Base-by-base conservation (phyloP, 2,329 filamentous ascomycete species). In the Chalaropsis thielavioides region DNA sequence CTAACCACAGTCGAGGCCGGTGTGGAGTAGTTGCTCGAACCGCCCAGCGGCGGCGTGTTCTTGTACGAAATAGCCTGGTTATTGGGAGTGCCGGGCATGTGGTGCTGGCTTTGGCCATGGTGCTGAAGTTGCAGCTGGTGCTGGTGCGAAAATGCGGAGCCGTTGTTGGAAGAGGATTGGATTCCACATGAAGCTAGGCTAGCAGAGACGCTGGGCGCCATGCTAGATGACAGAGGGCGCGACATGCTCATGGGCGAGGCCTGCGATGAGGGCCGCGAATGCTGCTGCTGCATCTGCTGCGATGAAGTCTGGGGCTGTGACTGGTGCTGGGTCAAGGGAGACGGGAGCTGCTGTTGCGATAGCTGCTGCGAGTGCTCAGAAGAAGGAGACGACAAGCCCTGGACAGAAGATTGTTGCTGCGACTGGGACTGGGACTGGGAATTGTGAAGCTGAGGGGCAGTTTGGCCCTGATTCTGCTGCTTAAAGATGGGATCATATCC, bases 401-500 rank as follows among this genome's bases (percentile, higher is more conserved):
- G 31, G 2, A 44, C 35, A 46, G 51, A 62, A 24, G 60, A 63
- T 13, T 51, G 58, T 11, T 46, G 41, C 43, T 67, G 66, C 35
- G 60, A 13, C 35, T 66, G 60, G 31, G 59, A 51, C 43, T 49
- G 64, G 31, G 61, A 61, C 31, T 62, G 60, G 7, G 60, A 41
- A 24, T 66, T 60, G 4, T 67, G 65, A 27, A 64, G 49, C 40
- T 68, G 64, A 19, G 64, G 61, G 2, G 61, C 43, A 15, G 64
- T 38, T 15, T 67, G 68, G 17, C 62, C 77, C 62, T 67, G 68
- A 71, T 87, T 84, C 68, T 86, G 83, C 69, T 83, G 83, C 75
- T 90, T 89, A 78, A 92, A 94, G 71, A 92, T 89, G 44, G 89
- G 89, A 72, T 94, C 89, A 82, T 94, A 94, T 64, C 89, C 89